Base-by-base conservation (phyloP, 352 stramenopile species). In the Globisporangium cederbergense region DNA sequence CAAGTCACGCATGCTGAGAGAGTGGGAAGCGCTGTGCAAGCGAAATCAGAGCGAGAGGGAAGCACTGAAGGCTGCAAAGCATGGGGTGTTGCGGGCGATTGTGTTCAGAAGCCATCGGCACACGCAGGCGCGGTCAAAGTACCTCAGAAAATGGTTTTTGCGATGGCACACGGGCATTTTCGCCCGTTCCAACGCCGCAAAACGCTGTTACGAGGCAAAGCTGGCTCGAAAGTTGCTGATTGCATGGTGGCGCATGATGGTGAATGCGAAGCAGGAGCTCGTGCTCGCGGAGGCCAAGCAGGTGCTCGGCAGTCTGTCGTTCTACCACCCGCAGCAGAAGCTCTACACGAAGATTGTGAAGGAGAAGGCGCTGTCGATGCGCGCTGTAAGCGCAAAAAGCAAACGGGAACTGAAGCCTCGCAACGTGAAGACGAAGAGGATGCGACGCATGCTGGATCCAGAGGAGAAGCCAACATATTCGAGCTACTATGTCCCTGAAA, bases 191-290 rank as follows among this genome's bases (percentile, higher is more conserved):
- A 34, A 63, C n/a, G 46, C 45, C n/a, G 68, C 71, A 4, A 53
- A 30, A 10, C 16, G 45, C 4, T 58, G 75, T 51, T 78, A 62
- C 62, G 32, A 32, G 25, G 42, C 14, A 18, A 30, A n/a, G 43
- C 20, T 83, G 20, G 46, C 66, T 34, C 63, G 55, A 10, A 77
- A 67, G n/a, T 20, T 60, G 6, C 16, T 83, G 0, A 2, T 65
- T 3, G 58, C 25, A 20, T 87, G 78, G 78, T 85, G 80, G 80
- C 77, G 72, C 14, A 49, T 69, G 43, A 74, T 73, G 0, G 68
- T 86, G 10, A 72, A 87, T 49, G 46, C 46, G 1, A 89, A 87
- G 58, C 80, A 89, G 64, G 80, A 87, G 46, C 64, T 67, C 28
- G 57, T 89, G 4, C 57, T 87, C n/a, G 4, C 65, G 8, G 69